Evolutionary conservation across 345 rosid genomes (phyloP), one percentile per base, ranked within the genome.

Genomic region (Mangifera indica): DNA sequence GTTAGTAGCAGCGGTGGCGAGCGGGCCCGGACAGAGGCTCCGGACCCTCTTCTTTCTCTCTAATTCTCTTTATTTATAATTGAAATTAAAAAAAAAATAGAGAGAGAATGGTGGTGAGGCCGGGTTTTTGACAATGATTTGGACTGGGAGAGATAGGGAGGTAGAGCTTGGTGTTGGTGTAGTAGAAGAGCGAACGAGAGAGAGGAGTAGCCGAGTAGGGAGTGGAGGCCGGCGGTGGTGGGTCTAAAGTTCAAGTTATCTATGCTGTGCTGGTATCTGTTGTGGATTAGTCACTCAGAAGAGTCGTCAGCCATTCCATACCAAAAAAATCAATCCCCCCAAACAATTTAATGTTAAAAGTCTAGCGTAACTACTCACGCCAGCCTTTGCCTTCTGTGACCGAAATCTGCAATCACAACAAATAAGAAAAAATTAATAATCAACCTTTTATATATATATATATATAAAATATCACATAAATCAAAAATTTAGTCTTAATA

Each of bases 11-110:
- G 67, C 13, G 56, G 32, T 61, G 66, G 66, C 29, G 80, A 73
- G 70, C 8, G 68, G 63, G 69, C 65, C 76, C 66, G 25, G 65
- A 8, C 46, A 51, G 29, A 53, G 51, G 65, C 60, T 67, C 46
- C 56, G 69, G 76, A 62, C 60, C 73, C 69, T 67, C 37, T 40
- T 6, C 45, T 52, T 20, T 25, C 13, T 44, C 18, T 26, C 12
- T 52, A 59, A 18, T 25, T 2, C 13, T 7, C 10, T 15, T 48
- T 44, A 12, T 59, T 3, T 21, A 7, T 3, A 46, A 22, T 46
- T 48, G 24, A 29, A 29, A 1, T 29, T 6, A 32, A 32, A 0
- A 11, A 21, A 63, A 10, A 5, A 20, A 1, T 21, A 5, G 48
- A 11, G 9, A 40, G n/a, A 46, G 51, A 2, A 14, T 12, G 51